Evolutionary conservation across 106 monocot genomes (phyloP).

Genomic region (Posidonia australis): DNA sequence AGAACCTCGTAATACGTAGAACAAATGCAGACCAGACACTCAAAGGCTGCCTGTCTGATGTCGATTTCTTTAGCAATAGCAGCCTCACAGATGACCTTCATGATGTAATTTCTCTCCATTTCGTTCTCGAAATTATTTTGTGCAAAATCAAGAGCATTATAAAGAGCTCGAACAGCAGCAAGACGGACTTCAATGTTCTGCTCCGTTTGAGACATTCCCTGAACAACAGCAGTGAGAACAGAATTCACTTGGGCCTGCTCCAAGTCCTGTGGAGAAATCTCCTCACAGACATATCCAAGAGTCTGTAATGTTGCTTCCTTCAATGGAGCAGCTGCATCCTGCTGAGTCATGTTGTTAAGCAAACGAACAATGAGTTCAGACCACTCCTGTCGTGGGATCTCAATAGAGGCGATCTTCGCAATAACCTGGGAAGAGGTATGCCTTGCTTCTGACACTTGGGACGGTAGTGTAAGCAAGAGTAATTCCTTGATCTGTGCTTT

Average conservation of each 20-base stretch:
- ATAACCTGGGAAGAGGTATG: conserved; percentile 67
- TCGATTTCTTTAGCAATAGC: conserved; percentile 44
- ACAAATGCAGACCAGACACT: conserved; percentile 68
- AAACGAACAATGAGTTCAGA: conserved; percentile 42
- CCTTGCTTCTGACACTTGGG: conserved; percentile 48
- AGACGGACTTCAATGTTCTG: conserved; percentile 54
- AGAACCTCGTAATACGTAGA: conserved; percentile 62
- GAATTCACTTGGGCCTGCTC: conserved; percentile 78
- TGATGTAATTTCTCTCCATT: conserved; percentile 70
- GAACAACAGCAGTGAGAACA: conserved; percentile 77
- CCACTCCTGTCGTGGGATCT: conserved; percentile 67
- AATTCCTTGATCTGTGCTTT: conserved; percentile 60
- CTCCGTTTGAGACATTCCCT: conserved; percentile 61
- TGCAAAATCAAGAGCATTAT: conserved; percentile 84
- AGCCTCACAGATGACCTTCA: conserved; percentile 68
- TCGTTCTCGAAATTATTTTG: conserved; percentile 73
- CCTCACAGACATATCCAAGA: conserved; percentile 80
- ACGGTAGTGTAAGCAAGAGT: conserved; percentile 46
- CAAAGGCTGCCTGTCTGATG: conserved; percentile 65
- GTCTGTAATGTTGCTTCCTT: conserved; percentile 69
- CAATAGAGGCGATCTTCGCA: conserved; percentile 78
- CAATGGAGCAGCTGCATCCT: conserved; percentile 24
- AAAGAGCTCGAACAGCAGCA: conserved; percentile 53
- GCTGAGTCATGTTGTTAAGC: conserved; percentile 46
- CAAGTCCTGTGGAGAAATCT: conserved; percentile 50